These are phyloP conservation scores for Fusarium continuum DNA, from an alignment of 2,329 filamentous ascomycete species.

Conservation along the genomic window DNA sequence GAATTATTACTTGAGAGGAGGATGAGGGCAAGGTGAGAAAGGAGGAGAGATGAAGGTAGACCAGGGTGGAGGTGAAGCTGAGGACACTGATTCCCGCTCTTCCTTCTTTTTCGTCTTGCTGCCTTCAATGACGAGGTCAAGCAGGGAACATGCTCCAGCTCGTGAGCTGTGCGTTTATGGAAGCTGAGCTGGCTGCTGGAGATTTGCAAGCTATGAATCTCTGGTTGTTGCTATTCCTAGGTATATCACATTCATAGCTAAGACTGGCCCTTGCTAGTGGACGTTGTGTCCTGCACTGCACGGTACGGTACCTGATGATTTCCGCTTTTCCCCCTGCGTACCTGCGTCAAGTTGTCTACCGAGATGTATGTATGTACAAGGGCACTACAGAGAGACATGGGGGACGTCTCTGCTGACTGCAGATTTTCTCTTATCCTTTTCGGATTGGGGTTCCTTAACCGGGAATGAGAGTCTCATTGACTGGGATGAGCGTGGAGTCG, in stretches of 20 bases:
- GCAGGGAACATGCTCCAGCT: constrained; percentile 27
- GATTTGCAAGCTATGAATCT: background rate
- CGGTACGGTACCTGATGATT: constrained; percentile 37
- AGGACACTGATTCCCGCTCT: constrained; percentile 17
- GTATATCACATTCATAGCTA: background rate
- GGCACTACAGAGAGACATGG: constrained; percentile 5
- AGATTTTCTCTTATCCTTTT: background rate
- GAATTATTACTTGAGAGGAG: constrained; percentile 6
- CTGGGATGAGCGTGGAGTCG: constrained; percentile 38
- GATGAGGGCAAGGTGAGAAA: constrained; percentile 16
- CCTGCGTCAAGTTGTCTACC: constrained; percentile 28
- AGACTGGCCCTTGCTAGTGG: constrained; percentile 14
- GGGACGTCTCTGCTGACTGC: constrained; percentile 33
- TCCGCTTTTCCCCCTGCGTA: constrained; percentile 31
- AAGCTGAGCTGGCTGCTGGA: constrained; percentile 18
- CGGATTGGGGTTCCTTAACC: background rate
- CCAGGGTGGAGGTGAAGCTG: constrained; percentile 29
- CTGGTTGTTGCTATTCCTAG: constrained; percentile 21
- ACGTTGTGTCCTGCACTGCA: constrained; percentile 31
- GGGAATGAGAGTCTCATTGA: constrained; percentile 22
- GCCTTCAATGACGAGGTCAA: constrained; percentile 14
- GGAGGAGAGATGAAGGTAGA: constrained; percentile 9
- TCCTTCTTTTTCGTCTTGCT: constrained; percentile 2
- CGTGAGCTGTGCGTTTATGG: constrained; percentile 34
- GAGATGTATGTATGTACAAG: constrained; percentile 15